A percentile compares a stretch with the other conserved stretches of the same genome.
Evolutionary conservation across 176 grass and related monocot species (phyloP).

Genomic region (Canna indica): DNA sequence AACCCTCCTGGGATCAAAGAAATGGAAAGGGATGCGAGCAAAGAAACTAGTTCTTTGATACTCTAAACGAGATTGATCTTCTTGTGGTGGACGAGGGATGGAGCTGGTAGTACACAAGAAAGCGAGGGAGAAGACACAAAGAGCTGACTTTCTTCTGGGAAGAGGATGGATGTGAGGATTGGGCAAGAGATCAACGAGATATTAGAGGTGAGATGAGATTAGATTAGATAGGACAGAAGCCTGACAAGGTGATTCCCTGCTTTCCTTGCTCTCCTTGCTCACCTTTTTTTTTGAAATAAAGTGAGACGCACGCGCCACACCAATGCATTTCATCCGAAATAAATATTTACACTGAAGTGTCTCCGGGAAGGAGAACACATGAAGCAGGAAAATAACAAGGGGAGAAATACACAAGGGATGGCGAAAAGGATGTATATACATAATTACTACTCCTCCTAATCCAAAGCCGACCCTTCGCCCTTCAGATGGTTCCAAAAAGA

Average conservation of each 20-base stretch:
- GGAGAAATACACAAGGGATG: too few relatives aligned
- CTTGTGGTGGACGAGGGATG: background rate
- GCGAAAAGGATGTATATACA: too few relatives aligned
- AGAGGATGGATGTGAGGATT: background rate
- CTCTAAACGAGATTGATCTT: background rate
- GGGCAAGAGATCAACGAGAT: background rate
- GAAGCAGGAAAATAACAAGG: too few relatives aligned
- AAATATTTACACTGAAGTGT: too few relatives aligned
- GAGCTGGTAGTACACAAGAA: background rate
- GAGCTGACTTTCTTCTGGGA: background rate
- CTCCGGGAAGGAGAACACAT: too few relatives aligned
- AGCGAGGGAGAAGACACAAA: background rate
- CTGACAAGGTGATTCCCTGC: background rate
- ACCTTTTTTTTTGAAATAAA: too few relatives aligned
- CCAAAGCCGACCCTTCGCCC: too few relatives aligned
- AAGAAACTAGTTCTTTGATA: background rate
- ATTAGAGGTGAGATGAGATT: background rate
- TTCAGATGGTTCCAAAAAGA: too few relatives aligned
- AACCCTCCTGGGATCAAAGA: background rate
- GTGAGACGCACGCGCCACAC: too few relatives aligned
- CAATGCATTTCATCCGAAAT: too few relatives aligned
- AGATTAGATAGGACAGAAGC: background rate
- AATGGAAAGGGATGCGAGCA: background rate
- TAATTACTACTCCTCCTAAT: too few relatives aligned
- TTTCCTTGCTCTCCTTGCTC: background rate